Base-by-base conservation (phyloP, 345 rosid genomes). In the Theobroma cacao region DNA sequence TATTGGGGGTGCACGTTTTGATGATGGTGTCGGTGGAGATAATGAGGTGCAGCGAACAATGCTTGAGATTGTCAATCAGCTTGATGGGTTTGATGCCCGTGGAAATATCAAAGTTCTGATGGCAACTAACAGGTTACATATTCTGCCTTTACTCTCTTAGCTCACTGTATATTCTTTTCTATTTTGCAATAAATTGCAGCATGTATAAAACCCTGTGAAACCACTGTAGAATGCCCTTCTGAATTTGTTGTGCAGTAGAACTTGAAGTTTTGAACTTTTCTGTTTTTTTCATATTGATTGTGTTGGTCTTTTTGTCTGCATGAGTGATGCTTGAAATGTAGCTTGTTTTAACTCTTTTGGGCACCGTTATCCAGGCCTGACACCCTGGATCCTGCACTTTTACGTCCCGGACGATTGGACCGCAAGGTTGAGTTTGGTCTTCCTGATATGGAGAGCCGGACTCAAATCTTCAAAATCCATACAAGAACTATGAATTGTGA, bases 101-200 rank as follows among this genome's bases (percentile, higher is more conserved):
- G 99, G 98, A 75, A 96, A 96, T 85, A 96, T 96, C 79, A 94
- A 95, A 86, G 99, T 96, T n/a, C 88, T 96, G n/a, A 96, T 96
- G 99, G 99, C 99, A 71, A 96, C 99, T 28, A 96, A 96, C 86
- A 94, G 99, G 99, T 93, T 1, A 66, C 77, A 11, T 52, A 60
- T 12, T 75, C 69, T 58, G 3, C 6, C 48, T 36, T 10, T 17
- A 7, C 58, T 77, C 28, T 31, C 52, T 22, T 7, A 7, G 1
- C 73, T 36, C 30, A 8, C 7, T 66, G 14, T 31, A 8, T 28
- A 48, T 45, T 30, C 7, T 2, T 5, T n/a, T 58, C 31, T n/a
- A 11, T 30, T 33, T 58, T 36, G 14, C 12, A 12, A 12, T 6
- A 3, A 60, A 5, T 14, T 41, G 10, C 45, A 2, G n/a, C 72